Evolutionary conservation across 75 land plant genomes (phyloP), one percentile per base, ranked within the genome.

Genomic region (Cunninghamia lanceolata): DNA sequence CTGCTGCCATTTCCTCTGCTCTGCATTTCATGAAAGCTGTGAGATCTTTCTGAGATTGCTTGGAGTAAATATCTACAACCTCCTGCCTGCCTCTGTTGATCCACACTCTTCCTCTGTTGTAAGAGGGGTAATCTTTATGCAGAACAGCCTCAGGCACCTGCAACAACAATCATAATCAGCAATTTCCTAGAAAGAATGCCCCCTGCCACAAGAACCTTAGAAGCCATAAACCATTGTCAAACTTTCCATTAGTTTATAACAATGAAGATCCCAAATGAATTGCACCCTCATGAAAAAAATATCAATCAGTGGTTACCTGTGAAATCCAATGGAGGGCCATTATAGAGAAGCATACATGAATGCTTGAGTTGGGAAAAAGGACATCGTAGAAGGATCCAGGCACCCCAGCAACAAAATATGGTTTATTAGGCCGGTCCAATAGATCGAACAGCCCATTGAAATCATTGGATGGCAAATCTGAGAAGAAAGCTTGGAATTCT

Each of bases 381-480:
- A 59, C 74, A 11, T 43, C 46, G 68, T 88, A 59, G n/a, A 86
- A 85, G 53, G 89, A 86, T 45, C 89, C 89, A 0, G 88, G 88
- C n/a, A 86, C 89, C 30, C 74, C 88, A 8, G 89, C 82, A 16
- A 82, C 87, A 43, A 28, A 82, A 38, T 30, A 85, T 32, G 42
- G 40, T 3, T 39, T 42, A 19, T 21, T 19, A 13, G 63, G 25
- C 46, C 35, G 56, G 68, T 68, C 47, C 73, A 88, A 87, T 28
- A 77, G 73, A 71, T 70, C 79, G 59, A 87, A 83, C 35, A 89
- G 86, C 14, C 68, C 84, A 56, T 88, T 89, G 82, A 89, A 89
- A 35, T 89, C 90, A 45, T 84, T 89, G 34, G 89, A 87, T 16
- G 90, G 89, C 43, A 83, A 59, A 76, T 89, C 90, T 6, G 19